Base-by-base conservation (phyloP, 2,329 filamentous ascomycete genomes). In the Ophiostoma sp. region DNA sequence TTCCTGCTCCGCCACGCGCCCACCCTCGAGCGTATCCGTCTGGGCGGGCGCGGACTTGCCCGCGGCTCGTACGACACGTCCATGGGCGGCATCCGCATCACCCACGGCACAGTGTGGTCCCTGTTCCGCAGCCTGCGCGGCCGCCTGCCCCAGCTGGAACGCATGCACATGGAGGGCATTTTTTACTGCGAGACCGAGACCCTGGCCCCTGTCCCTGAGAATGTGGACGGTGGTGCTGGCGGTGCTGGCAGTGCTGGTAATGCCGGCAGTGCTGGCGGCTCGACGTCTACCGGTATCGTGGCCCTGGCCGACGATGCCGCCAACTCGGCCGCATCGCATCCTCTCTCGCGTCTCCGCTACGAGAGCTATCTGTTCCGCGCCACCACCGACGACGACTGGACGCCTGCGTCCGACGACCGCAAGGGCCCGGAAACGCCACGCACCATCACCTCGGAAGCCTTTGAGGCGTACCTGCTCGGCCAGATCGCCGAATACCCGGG, bases 81-180 rank as follows among this genome's bases (percentile, higher is more conserved):
- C 27, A 78, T 79, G 31, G 82, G 82, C 23, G 83, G 83, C 15
- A 76, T 84, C 41, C 79, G 81, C 67, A 33, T 68, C 15, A 79
- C 79, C 70, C 78, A 80, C 54, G 83, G 83, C 7, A 81, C 78
- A 0, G 83, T 82, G 72, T 77, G 78, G 68, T 79, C 78, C 0
- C 75, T 85, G 5, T 82, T 84, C 73, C 76, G 77, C 2, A 77
- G 78, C 20, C 75, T 85, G 52, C 79, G 77, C 23, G 74, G 75
- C 13, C 73, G 74, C 3, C 75, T 82, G 71, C 76, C 79, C 4
- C 75, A 76, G 41, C 77, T 84, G 52, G 76, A 81, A 72, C 78
- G 79, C 27, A 76, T 84, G 68, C 80, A 82, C 68, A 76, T 84
- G 67, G 81, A 83, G 71, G 83, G 83, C 4, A 81, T 83, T 68